Evolutionary conservation across 2,329 filamentous ascomycete species (phyloP), one percentile per base, ranked within the genome.

Genomic region (Ophiostoma sp.): DNA sequence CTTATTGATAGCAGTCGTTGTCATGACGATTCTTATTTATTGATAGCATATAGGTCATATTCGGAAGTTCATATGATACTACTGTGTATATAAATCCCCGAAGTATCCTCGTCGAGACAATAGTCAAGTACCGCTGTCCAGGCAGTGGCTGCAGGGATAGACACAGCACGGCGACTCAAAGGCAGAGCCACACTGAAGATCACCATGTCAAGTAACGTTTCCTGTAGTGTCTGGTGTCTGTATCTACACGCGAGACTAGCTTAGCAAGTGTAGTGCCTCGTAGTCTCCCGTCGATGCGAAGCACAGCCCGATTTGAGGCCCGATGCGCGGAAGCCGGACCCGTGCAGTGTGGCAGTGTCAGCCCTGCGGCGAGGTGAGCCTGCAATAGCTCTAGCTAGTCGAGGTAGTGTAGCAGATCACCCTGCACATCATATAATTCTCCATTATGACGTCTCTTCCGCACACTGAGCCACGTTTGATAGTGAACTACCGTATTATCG

Each of bases 281-380:
- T 27, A 27, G 27, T 27, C 27, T 27, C 27, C 27, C 27, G 27
- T 27, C 27, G 27, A 27, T 27, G 27, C 27, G 27, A 38, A 12
- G 27, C 55, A 60, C 38, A 60, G 55, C 55, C 55, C 55, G 55
- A 5, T 40, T 49, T 55, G 49, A 8, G 3, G 55, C 38, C 12
- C 55, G 6, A 27, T 60, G 18, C 42, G 42, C 7, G 11, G 55
- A 55, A 27, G 49, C n/a, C 27, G 52, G 52, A 5, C 8, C 27
- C 27, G 38, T 60, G 27, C 55, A 60, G 27, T 38, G 55, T 60
- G 55, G 55, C 55, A 40, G 55, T 60, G 55, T 60, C 27, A 60
- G 55, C 18, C 27, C 55, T 40, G 49, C 55, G 55, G 55, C 55
- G 27, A 55, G 55, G 9, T 40, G 55, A 6, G 27, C 27, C 55